Evolutionary conservation across 345 rosid genomes (phyloP).

Genomic region (Alliaria petiolata): DNA sequence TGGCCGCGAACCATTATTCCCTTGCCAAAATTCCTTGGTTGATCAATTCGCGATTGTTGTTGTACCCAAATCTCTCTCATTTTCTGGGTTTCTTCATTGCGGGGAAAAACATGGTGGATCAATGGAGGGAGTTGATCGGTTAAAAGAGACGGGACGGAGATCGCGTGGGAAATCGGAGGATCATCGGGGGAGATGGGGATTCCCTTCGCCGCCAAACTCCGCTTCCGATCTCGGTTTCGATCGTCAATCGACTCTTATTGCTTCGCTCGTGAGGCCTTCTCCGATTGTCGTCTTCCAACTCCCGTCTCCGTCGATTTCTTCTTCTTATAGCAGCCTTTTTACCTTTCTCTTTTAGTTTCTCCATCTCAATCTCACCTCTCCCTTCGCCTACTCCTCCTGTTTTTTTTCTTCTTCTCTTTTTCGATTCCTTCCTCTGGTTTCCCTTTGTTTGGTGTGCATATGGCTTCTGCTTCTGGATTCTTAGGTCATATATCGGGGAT

Average conservation of each 20-base stretch:
- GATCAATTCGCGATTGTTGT: neutral
- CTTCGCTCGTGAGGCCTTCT: constrained; percentile 44
- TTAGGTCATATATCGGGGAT: constrained; percentile 20
- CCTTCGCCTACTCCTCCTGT: neutral
- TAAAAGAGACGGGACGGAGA: constrained; percentile 16
- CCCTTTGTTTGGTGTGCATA: constrained; percentile 21
- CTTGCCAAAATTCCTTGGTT: neutral
- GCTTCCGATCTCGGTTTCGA: constrained; percentile 35
- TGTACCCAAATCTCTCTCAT: neutral
- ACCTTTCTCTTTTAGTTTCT: neutral
- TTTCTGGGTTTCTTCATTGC: no score
- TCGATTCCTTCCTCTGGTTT: neutral
- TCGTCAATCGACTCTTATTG: constrained; percentile 43
- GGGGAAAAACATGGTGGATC: constrained; percentile 5
- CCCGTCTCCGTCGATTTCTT: constrained; percentile 12
- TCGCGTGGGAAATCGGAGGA: neutral
- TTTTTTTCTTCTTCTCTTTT: neutral
- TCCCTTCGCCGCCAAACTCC: constrained; percentile 21
- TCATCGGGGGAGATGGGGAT: constrained; percentile 23
- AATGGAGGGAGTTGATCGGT: constrained; percentile 11
- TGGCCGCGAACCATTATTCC: constrained; percentile 2
- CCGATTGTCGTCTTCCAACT: constrained; percentile 25
- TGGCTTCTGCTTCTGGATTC: constrained; percentile 36
- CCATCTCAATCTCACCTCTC: neutral
- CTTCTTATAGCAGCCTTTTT: constrained; percentile 19